These are phyloP conservation scores for Eleusine indica DNA, from an alignment of 176 grass and related monocot genomes.

Conservation along the genomic window DNA sequence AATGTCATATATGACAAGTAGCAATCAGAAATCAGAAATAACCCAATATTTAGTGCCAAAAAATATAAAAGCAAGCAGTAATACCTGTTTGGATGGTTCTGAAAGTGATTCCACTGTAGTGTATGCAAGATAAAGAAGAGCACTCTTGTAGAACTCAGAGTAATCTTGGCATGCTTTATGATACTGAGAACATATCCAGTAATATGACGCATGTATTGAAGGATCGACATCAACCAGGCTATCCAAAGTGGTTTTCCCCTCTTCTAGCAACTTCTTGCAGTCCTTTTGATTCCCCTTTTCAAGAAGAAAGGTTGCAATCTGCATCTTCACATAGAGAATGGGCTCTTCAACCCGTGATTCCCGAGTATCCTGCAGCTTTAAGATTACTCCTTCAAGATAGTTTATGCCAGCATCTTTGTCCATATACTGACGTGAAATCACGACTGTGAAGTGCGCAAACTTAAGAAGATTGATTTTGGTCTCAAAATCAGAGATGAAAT, in stretches of 20 bases:
- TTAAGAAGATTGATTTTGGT: constrained; percentile 92
- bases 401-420: constrained; percentile 72
- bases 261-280: constrained; percentile 74
- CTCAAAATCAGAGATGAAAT: constrained; percentile 92
- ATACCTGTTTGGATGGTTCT: constrained; percentile 83
- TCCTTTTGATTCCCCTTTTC: constrained; percentile 75
- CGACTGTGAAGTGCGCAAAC: constrained; percentile 70
- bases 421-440: constrained; percentile 81
- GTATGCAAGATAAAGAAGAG: constrained; percentile 95
- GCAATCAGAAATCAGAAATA: constrained; percentile 28
- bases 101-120: constrained; percentile 83
- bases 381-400: constrained; percentile 80
- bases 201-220: constrained; percentile 73
- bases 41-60: constrained; percentile 17
- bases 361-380: constrained; percentile 60
- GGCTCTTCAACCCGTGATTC: constrained; percentile 71
- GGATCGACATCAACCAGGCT: constrained; percentile 82
- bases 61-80: constrained; percentile 10
- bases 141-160: constrained; percentile 71
- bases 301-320: constrained; percentile 76
- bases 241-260: constrained; percentile 66
- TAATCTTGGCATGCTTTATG: constrained; percentile 72
- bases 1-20: constrained; percentile 8
- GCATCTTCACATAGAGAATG: constrained; percentile 81
- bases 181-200: constrained; percentile 82